Evolutionary conservation across 805 yeast species (phyloP), one percentile per base, ranked within the genome.

Genomic region (Metschnikowia koreensis): DNA sequence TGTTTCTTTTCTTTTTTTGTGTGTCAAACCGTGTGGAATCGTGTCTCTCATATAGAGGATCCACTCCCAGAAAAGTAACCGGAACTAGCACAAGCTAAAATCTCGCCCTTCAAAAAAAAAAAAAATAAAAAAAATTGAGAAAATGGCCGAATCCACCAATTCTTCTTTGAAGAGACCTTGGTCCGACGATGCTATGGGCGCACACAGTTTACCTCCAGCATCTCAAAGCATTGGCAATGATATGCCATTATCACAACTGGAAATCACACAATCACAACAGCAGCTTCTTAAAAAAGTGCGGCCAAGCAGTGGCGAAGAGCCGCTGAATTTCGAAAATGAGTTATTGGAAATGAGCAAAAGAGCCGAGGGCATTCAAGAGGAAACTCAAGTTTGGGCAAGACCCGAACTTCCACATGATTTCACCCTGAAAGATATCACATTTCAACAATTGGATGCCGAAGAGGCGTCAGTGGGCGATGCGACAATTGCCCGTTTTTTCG

Each of bases 371-470:
- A 49, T 63, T 6, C 62, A 62, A 31, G 73, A 67, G 47, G 77
- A 74, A 51, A 69, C 66, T 38, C 80, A 75, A 48, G 49, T 44
- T 12, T 75, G 80, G 74, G 76, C 80, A 54, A 77, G 93, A 56
- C 87, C 94, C 0, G 74, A 79, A 0, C 60, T 82, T 6, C 81
- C 86, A 2, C 39, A 48, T 1, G 72, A 79, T 48, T 77, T 86
- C 1, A 60, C 62, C 0, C 65, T 66, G 1, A 64, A 66, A 38
- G 91, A 86, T 60, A 76, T 87, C 28, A 76, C 80, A 0, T 92
- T 92, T 66, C 98, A 94, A 68, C 99, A 94, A 63, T 74, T 94
- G 60, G 99, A 94, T 67, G 97, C 96, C 1, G 98, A 94, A 62
- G 99, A 94, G 62, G 80, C 88, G 2, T 65, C 70, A 29, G 65